These are phyloP conservation scores for Termitomyces sp. DNA, from an alignment of 1,284 basidiomycete species.

Conservation along the genomic window DNA sequence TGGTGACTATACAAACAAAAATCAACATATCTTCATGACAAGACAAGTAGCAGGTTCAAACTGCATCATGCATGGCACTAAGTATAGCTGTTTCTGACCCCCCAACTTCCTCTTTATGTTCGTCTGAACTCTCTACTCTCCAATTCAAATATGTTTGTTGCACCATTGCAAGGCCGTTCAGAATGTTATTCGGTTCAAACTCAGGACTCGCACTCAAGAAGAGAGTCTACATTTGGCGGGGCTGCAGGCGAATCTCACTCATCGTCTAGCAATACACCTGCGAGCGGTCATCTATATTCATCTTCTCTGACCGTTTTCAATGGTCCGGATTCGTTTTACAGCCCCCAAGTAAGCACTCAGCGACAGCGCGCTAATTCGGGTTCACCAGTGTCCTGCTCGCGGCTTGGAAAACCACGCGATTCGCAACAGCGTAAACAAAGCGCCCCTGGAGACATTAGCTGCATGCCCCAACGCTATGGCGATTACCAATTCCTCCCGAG, in stretches of 20 bases:
- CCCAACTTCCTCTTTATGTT: neutral
- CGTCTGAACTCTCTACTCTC: neutral
- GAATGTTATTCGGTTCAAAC: slow-evolving; percentile 7
- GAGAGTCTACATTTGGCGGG: neutral
- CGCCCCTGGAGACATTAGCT: neutral
- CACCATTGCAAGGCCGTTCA: slow-evolving; percentile 8
- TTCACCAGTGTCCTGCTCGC: no score
- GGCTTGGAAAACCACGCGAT: neutral
- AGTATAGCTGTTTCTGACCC: slow-evolving; percentile 1
- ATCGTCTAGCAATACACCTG: neutral
- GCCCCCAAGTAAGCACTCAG: neutral
- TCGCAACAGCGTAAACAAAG: neutral
- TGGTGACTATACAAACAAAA: slow-evolving; percentile 12
- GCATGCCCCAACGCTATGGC: slow-evolving; percentile 6
- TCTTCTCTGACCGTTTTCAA: neutral
- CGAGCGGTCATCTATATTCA: neutral
- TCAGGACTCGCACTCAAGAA: neutral
- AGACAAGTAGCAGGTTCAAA: neutral
- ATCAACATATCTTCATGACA: slow-evolving; percentile 12
- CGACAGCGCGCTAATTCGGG: neutral
- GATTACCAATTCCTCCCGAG: neutral
- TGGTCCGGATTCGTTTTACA: neutral
- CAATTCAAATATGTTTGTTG: slow-evolving; percentile 6
- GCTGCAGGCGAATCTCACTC: neutral
- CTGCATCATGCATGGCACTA: neutral